Conservation (phyloP, 2,329 filamentous ascomycete genomes). For the Fusarium haematococcum region DNA sequence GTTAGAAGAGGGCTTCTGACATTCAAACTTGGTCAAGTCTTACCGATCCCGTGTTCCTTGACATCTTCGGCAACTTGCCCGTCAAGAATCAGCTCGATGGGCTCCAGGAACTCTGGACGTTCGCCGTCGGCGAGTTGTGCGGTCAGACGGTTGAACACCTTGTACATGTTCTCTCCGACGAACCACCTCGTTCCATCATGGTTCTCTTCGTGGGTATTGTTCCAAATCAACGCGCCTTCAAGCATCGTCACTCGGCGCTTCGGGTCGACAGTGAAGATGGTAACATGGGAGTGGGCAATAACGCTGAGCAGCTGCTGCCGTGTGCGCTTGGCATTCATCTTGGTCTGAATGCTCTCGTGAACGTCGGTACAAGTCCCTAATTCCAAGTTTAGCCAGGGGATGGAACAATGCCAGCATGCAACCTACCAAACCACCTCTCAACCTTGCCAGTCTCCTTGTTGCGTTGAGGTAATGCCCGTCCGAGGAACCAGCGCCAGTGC, state of each 20-base stretch:
- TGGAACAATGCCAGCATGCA: neutral
- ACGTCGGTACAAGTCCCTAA: constrained; percentile 79
- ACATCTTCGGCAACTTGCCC: constrained; percentile 71
- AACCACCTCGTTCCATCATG: constrained; percentile 59
- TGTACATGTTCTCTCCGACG: constrained; percentile 72
- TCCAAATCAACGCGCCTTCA: constrained; percentile 74
- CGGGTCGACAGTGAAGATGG: constrained; percentile 78
- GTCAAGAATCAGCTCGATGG: constrained; percentile 74
- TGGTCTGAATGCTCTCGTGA: constrained; percentile 77
- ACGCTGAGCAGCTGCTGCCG: constrained; percentile 79
- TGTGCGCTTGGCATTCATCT: constrained; percentile 73
- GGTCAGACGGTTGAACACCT: constrained; percentile 68
- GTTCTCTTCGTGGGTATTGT: constrained; percentile 54
- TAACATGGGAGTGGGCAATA: constrained; percentile 79
- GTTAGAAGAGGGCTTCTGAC: constrained; percentile 11
- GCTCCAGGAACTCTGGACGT: constrained; percentile 62
- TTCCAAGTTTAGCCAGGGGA: neutral
- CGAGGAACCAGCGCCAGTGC: constrained; percentile 83
- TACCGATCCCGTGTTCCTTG: constrained; percentile 71
- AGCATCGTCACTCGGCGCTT: constrained; percentile 73
- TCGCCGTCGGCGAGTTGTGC: constrained; percentile 57
- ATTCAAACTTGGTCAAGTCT: constrained; percentile 20
- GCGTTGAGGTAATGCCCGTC: constrained; percentile 75
- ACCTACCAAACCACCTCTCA: constrained; percentile 79
- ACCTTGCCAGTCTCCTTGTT: constrained; percentile 75